phyloP scores from a whole-genome alignment of 768 basidiomycete genomes.

The Psilocybe azurescens region DNA sequence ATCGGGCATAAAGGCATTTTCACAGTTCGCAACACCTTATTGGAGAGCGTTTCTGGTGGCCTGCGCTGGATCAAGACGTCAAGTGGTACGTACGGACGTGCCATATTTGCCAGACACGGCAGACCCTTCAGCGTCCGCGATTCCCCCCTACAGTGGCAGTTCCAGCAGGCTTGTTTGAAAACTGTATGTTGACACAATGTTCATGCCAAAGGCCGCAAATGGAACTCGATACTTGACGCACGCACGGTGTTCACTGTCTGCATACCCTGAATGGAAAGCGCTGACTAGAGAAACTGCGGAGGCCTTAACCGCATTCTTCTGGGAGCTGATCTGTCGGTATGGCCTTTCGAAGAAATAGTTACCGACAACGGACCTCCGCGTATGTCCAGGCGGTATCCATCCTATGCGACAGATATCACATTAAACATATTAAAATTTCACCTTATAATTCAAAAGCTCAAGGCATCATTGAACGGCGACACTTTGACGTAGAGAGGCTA shows the following conservation, averaged over 20 bases:
- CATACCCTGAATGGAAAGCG: no score
- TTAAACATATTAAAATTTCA: slow-evolving; percentile 44
- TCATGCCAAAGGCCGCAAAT: no score
- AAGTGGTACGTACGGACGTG: slow-evolving; percentile 36
- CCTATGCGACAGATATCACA: slow-evolving; percentile 27
- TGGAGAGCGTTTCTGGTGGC: slow-evolving; percentile 29
- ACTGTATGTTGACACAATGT: slow-evolving; percentile 25
- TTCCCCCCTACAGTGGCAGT: slow-evolving; percentile 25
- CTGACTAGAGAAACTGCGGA: no score
- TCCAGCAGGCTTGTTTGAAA: slow-evolving; percentile 30
- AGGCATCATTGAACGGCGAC: slow-evolving; percentile 34
- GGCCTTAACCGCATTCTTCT: no score
- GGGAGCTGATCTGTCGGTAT: slow-evolving; percentile 39
- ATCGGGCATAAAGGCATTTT: slow-evolving; percentile 34
- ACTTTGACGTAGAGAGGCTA: slow-evolving; percentile 29
- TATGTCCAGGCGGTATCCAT: slow-evolving; percentile 16
- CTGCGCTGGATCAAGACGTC: slow-evolving; percentile 27
- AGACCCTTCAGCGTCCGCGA: slow-evolving; percentile 19
- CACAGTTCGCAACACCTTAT: slow-evolving; percentile 19
- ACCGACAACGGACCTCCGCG: slow-evolving; percentile 25
- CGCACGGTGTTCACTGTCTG: no score
- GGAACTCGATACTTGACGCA: no score
- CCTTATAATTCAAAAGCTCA: slow-evolving; percentile 46
- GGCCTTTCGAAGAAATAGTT: slow-evolving; percentile 37
- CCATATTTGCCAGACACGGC: slow-evolving; percentile 39